These are phyloP conservation scores for Coprinopsis marcescibilis DNA, from an alignment of 768 basidiomycete genomes.

Conservation along the genomic window DNA sequence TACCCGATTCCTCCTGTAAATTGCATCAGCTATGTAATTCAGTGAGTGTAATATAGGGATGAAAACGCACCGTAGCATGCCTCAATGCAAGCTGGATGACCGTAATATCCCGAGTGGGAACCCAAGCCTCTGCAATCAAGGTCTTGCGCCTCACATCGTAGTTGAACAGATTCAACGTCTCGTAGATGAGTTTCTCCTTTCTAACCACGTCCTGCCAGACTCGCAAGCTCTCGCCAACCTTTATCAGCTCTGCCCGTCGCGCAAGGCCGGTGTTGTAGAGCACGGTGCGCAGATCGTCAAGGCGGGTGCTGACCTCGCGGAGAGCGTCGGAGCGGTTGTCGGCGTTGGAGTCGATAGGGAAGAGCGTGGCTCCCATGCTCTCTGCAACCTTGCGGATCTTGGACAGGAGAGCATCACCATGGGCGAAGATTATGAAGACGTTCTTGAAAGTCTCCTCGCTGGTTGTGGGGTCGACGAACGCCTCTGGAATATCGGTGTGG, in stretches of 20 bases:
- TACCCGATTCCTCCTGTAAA: constrained; percentile 79
- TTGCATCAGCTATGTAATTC: constrained; percentile 17
- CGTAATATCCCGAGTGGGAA: constrained; percentile 86
- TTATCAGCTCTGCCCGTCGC: constrained; percentile 76
- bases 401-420: constrained; percentile 84
- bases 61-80: constrained; percentile 67
- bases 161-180: constrained; percentile 92
- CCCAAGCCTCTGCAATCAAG: constrained; percentile 96
- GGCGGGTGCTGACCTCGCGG: constrained; percentile 77
- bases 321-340: constrained; percentile 90
- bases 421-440: constrained; percentile 99
- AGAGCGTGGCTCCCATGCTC: constrained; percentile 97
- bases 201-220: constrained; percentile 92
- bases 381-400: constrained; percentile 99
- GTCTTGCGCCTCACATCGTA: constrained; percentile 94
- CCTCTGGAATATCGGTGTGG: constrained; percentile 89
- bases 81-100: constrained; percentile 82
- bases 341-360: constrained; percentile 91
- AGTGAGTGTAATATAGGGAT: background rate
- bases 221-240: constrained; percentile 76
- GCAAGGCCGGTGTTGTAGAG: constrained; percentile 85
- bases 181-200: constrained; percentile 95
- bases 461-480: constrained; percentile 83
- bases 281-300: constrained; percentile 88
- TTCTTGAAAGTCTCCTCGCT: constrained; percentile 89